Evolutionary conservation across 2,329 filamentous ascomycete species (phyloP), one percentile per base, ranked within the genome.

Genomic region (Pleomassaria siparia): DNA sequence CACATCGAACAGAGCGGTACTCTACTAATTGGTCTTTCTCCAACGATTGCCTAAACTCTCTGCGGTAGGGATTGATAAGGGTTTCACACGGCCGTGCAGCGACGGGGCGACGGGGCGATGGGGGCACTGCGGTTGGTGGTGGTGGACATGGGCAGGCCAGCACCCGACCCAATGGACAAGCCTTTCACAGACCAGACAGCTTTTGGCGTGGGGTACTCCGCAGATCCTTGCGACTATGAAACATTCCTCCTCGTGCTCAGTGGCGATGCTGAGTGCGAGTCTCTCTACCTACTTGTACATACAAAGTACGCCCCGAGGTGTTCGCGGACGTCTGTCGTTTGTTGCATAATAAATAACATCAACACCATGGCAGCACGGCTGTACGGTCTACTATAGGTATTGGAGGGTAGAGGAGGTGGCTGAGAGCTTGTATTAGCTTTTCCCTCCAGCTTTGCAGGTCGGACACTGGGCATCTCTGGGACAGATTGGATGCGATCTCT

Each of bases 31-130:
- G 26, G 49, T 53, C 51, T 44, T 44, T 46, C 46, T 48, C 40
- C 33, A 50, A 41, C 22, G 48, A 50, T 51, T 55, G 48, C 54
- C 54, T 58, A 52, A 53, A 58, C 42, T 44, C 47, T 28, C 40
- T 44, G 35, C 39, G 41, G 47, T 28, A 50, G 40, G 53, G 49
- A 32, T 42, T 57, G 62, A 64, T 64, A 65, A 61, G 57, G 52
- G 47, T 9, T 40, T 21, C 25, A 33, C 18, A 25, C 25, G 6
- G 37, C 25, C 42, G 28, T 16, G 45, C 47, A 48, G 36, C 20
- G 20, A 49, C n/a, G n/a, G n/a, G n/a, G n/a, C n/a, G 35, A 12
- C 33, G 24, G 33, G 29, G 10, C 26, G 43, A n/a, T n/a, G 30
- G 12, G 25, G 15, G 21, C 18, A 42, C 36, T 45, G 50, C 47